phyloP scores from a whole-genome alignment of 2,329 filamentous ascomycete genomes.

The Colletotrichum graminicola region DNA sequence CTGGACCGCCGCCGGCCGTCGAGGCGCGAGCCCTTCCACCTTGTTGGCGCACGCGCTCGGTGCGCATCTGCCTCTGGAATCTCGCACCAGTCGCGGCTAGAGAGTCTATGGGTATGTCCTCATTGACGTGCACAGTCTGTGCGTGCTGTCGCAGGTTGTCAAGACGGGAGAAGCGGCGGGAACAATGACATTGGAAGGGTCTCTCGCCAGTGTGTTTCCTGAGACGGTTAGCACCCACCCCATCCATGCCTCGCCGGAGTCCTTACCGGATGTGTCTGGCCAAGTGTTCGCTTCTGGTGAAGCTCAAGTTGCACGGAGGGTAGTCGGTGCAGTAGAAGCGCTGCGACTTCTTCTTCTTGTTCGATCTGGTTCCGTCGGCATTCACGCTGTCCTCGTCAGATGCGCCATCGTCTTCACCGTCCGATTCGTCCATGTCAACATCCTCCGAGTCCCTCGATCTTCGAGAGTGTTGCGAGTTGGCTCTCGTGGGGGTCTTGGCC shows the following conservation, averaged over 20 bases:
- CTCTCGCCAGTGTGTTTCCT: conserved; percentile 98
- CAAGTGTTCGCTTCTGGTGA: conserved; percentile 95
- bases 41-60: conserved; percentile 82
- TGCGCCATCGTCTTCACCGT: conserved; percentile 70
- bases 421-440: conserved; percentile 81
- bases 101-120: conserved; percentile 94
- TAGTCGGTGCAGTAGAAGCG: conserved; percentile 97
- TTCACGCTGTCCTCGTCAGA: conserved; percentile 77
- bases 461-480: conserved; percentile 71
- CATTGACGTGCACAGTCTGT: conserved; percentile 96
- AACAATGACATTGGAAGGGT: conserved; percentile 96
- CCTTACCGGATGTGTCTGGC: conserved; percentile 89
- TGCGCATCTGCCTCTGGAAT: conserved; percentile 92
- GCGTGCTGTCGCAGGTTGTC: conserved; percentile 98
- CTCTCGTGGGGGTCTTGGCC: conserved; percentile 60
- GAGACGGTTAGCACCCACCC: conserved; percentile 22
- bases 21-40: conserved; percentile 80
- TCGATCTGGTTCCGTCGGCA: conserved; percentile 75
- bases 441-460: conserved; percentile 76
- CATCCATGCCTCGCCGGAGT: background rate
- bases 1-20: conserved; percentile 79
- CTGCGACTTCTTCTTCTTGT: conserved; percentile 96
- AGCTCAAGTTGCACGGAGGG: conserved; percentile 92
- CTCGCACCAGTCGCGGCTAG: conserved; percentile 91
- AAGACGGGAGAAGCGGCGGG: conserved; percentile 89